A percentile compares a stretch with the other conserved stretches of the same genome.
These are phyloP conservation scores for Triangularia setosa DNA, from an alignment of 2,329 filamentous ascomycete genomes.

Conservation along the genomic window DNA sequence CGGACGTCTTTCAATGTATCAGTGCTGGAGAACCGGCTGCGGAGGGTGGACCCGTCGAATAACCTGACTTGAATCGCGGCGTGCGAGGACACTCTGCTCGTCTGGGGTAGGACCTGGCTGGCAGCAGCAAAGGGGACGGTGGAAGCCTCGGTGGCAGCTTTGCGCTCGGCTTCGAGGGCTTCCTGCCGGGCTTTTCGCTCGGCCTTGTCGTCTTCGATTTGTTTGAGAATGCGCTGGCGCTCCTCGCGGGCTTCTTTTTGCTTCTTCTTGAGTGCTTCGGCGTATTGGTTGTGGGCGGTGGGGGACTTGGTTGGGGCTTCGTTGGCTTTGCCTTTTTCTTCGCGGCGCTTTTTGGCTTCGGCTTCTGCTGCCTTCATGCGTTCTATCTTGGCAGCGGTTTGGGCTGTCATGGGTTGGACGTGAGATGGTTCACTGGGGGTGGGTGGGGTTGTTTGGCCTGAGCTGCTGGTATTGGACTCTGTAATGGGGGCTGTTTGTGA, in stretches of 20 bases:
- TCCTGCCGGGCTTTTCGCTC: conserved; percentile 58
- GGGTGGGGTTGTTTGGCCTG: background rate
- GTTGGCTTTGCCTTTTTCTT: conserved; percentile 38
- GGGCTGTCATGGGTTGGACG: conserved; percentile 27
- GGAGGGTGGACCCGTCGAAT: conserved; percentile 78
- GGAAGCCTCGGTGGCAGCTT: conserved; percentile 25
- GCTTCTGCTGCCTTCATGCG: conserved; percentile 42
- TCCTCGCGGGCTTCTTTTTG: conserved; percentile 65
- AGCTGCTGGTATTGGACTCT: background rate
- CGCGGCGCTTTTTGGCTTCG: conserved; percentile 44
- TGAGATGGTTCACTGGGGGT: conserved; percentile 21
- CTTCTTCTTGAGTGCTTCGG: conserved; percentile 56
- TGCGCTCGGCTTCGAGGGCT: conserved; percentile 34
- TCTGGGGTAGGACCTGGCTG: conserved; percentile 21
- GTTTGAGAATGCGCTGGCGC: conserved; percentile 65
- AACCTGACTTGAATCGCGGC: conserved; percentile 74
- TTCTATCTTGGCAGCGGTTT: conserved; percentile 32
- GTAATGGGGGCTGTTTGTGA: conserved; percentile 2
- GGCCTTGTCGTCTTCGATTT: conserved; percentile 72
- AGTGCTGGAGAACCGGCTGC: conserved; percentile 62
- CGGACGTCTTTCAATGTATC: conserved; percentile 67
- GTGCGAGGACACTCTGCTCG: conserved; percentile 28
- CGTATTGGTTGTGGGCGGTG: conserved; percentile 41
- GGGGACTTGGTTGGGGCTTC: conserved; percentile 25
- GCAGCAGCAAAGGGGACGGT: conserved; percentile 31